These are phyloP conservation scores for Physocladia obscura DNA, from an alignment of 192 early-diverging fungal genomes.

Conservation along the genomic window DNA sequence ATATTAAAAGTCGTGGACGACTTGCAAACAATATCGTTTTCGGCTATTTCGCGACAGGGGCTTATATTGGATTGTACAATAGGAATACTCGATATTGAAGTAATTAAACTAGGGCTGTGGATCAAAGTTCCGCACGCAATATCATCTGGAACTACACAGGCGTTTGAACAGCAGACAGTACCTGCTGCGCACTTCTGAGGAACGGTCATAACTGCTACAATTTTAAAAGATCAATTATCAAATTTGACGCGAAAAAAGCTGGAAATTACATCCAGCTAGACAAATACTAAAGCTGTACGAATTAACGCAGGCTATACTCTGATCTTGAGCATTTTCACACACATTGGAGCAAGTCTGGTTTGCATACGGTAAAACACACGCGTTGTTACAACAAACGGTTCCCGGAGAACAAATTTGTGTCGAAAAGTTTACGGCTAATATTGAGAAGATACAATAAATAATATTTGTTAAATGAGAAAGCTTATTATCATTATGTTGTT, in stretches of 20 bases:
- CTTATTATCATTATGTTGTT: too few relatives aligned
- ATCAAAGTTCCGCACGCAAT: not conserved
- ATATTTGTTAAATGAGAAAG: not conserved
- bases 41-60: slow-evolving; percentile 1
- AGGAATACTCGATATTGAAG: not conserved
- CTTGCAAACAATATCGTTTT: slow-evolving; percentile 10
- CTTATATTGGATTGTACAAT: not conserved
- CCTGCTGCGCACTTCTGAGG: slow-evolving; percentile 21
- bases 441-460: not conserved
- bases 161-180: slow-evolving; percentile 29
- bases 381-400: slow-evolving; percentile 19
- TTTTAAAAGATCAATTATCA: not conserved
- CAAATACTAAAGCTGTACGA: slow-evolving; percentile 1
- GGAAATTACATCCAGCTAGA: not conserved
- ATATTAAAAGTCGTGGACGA: slow-evolving; percentile 15
- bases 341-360: not conserved
- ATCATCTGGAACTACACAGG: slow-evolving; percentile 9
- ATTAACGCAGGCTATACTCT: not conserved
- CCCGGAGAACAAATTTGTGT: slow-evolving; percentile 26
- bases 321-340: not conserved
- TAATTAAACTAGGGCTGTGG: not conserved
- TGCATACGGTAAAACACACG: slow-evolving; percentile 1
- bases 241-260: not conserved
- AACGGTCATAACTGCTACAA: not conserved
- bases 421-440: not conserved